phyloP scores from a whole-genome alignment of 2,329 filamentous ascomycete species.

The Colletotrichum cuscutae region DNA sequence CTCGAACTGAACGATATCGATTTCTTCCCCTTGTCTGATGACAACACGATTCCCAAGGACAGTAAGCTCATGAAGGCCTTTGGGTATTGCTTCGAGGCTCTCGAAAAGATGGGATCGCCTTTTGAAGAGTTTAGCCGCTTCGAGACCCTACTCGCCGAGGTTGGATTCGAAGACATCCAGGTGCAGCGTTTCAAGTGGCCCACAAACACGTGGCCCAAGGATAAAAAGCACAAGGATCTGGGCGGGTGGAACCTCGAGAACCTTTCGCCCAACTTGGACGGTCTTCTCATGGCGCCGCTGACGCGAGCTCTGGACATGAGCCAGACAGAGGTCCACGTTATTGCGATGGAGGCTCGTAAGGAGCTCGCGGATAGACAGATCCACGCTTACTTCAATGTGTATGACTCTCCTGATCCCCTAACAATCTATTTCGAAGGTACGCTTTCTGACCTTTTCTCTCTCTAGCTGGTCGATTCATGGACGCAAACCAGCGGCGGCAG shows the following conservation, averaged over 20 bases:
- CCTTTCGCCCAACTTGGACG: constrained; percentile 34
- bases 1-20: constrained; percentile 21
- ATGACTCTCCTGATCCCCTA: constrained; percentile 25
- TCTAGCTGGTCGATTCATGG: background rate
- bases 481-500: background rate
- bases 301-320: constrained; percentile 48
- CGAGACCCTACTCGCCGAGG: constrained; percentile 21
- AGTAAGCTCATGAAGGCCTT: background rate
- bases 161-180: constrained; percentile 44
- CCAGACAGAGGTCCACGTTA: constrained; percentile 43
- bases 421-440: too few species aligned
- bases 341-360: constrained; percentile 43
- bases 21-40: background rate
- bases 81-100: background rate
- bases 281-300: constrained; percentile 49
- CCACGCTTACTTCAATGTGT: constrained; percentile 52
- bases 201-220: constrained; percentile 43
- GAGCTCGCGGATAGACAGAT: constrained; percentile 46
- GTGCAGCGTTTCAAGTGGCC: constrained; percentile 44
- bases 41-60: background rate
- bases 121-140: background rate
- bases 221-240: constrained; percentile 43
- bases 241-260: constrained; percentile 33
- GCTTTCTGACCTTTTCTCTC: background rate
- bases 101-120: background rate